A percentile compares a stretch with the other conserved stretches of the same genome.
Evolutionary conservation across 805 yeast genomes (phyloP).

Genomic region (Kurtzmaniella fragi): DNA sequence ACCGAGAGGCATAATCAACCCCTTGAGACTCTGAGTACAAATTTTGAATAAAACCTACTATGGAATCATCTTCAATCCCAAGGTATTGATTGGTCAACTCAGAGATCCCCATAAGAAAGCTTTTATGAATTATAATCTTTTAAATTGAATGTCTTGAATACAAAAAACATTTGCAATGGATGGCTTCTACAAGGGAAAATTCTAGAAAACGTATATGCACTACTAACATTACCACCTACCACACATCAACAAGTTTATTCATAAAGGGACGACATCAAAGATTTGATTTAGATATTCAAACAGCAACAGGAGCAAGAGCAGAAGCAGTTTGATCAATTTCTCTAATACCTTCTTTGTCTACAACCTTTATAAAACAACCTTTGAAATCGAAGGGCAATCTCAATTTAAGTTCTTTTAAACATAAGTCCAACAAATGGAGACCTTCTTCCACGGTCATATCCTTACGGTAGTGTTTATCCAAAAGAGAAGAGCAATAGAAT

Average conservation of each 20-base stretch:
- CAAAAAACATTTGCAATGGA: neutral
- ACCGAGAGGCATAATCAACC: neutral
- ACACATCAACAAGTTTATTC: neutral
- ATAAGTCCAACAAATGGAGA: conserved; percentile 60
- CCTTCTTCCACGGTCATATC: conserved; percentile 79
- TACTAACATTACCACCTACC: neutral
- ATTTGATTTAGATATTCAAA: conserved; percentile 1
- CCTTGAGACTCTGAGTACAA: conserved; percentile 5
- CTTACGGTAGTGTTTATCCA: conserved; percentile 84
- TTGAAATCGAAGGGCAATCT: conserved; percentile 95
- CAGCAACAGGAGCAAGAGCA: neutral
- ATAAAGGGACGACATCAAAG: neutral
- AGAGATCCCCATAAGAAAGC: conserved; percentile 14
- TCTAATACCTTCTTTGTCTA: conserved; percentile 58
- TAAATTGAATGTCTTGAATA: neutral
- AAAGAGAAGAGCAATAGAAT: conserved; percentile 81
- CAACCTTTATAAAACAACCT: conserved; percentile 68
- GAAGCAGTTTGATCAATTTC: conserved; percentile 12
- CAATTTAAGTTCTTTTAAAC: conserved; percentile 71
- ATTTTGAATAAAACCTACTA: conserved; percentile 7
- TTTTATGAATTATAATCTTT: conserved; percentile 8
- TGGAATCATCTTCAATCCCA: conserved; percentile 5
- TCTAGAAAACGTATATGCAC: neutral
- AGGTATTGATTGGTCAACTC: conserved; percentile 6
- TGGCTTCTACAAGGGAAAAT: neutral